Base-by-base conservation (phyloP, 2,329 filamentous ascomycete genomes). In the Neopestalotiopsis sp. region DNA sequence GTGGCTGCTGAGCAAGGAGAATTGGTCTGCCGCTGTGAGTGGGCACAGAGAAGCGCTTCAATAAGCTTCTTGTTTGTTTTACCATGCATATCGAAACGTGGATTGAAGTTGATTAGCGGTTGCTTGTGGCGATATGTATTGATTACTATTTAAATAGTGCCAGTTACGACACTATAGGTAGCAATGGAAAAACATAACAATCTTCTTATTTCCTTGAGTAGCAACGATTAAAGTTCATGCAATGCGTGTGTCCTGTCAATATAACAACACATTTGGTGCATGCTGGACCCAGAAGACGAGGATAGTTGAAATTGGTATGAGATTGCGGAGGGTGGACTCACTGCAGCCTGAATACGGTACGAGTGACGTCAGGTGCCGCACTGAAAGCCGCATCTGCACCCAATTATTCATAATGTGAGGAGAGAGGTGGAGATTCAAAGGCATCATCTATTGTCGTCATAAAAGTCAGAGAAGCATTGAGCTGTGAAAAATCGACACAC, bases 101-200 rank as follows among this genome's bases (percentile, higher is more conserved):
- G 24, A 28, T 28, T 28, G 24, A 28, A 28, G 3, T 28, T 28
- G 24, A 28, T 28, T 28, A 28, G 24, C 24, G 24, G 24, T 38
- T 38, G 34, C 34, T 38, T 38, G 34, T 10, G 6, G 34, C 6
- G 71, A 73, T n/a, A 70, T 74, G 38, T 71, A 69, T 10, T 56
- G 73, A 12, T 73, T 70, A 0, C 72, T 75, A 38, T 68, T 63
- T 32, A 71, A 70, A 72, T 73, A 70, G 14, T 66, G 24, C 24
- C 24, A 28, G 24, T 4, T 28, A 28, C 24, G 24, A 28, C 24
- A 28, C 24, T 28, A 28, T 28, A 28, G 24, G 24, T 28, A 28
- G 24, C 24, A 28, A 28, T 28, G 24, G 24, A 28, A 28, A 28
- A 28, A 28, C 24, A 28, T 4, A 28, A 28, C 24, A 28, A 28